phyloP scores from a whole-genome alignment of 2,329 filamentous ascomycete species.

The Parastagonospora avenae region DNA sequence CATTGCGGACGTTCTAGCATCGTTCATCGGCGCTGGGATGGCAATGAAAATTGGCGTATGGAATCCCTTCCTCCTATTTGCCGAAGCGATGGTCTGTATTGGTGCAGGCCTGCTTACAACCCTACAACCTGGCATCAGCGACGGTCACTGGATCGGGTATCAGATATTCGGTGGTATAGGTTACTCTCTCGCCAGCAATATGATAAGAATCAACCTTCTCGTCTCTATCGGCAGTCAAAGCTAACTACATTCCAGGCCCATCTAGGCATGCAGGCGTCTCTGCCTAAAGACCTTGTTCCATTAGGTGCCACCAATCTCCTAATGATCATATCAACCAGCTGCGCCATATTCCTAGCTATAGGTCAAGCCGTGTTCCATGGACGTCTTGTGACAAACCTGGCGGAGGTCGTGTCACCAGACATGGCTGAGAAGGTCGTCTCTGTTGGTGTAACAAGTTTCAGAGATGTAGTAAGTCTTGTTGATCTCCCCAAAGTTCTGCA shows the following conservation, averaged over 20 bases:
- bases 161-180: background rate
- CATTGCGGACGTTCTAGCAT: background rate
- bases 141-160: background rate
- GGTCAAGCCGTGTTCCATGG: conserved; percentile 16
- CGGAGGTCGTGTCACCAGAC: too few relatives aligned
- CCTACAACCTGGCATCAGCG: background rate
- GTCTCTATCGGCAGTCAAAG: background rate
- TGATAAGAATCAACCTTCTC: background rate
- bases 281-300: background rate
- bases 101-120: background rate
- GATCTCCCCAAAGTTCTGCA: too few relatives aligned
- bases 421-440: too few relatives aligned
- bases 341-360: conserved; percentile 5
- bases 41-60: background rate
- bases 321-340: background rate
- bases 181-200: background rate
- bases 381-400: too few relatives aligned
- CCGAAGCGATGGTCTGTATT: background rate
- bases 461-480: too few relatives aligned
- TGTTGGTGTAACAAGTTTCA: too few relatives aligned
- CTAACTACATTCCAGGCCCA: background rate
- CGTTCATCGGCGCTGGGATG: background rate
- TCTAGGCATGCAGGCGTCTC: background rate
- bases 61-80: background rate
- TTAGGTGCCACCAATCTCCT: background rate